These are phyloP conservation scores for Arctostaphylos glauca DNA, from an alignment of 148 eudicot genomes.

Conservation along the genomic window DNA sequence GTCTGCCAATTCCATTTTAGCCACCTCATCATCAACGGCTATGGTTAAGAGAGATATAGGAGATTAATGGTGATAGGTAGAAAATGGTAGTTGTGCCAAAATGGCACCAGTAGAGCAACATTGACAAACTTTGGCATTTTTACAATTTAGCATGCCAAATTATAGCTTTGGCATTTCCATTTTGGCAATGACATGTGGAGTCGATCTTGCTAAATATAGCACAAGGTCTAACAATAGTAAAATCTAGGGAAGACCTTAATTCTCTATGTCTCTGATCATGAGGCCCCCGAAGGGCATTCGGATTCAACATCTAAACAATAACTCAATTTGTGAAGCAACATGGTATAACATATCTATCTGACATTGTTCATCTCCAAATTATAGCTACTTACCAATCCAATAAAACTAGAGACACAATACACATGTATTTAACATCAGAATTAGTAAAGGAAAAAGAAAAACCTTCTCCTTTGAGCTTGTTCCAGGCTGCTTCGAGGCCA, in stretches of 20 bases:
- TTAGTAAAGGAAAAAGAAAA: slow-evolving; percentile 2
- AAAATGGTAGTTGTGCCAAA: neutral
- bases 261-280: neutral
- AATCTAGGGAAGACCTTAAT: neutral
- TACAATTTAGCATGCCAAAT: neutral
- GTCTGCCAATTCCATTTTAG: neutral
- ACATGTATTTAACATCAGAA: slow-evolving; percentile 1
- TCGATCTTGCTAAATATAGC: neutral
- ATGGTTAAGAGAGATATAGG: neutral
- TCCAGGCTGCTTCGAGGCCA: slow-evolving; percentile 96
- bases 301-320: neutral
- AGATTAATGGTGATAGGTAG: neutral
- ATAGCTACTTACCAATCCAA: neutral
- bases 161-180: neutral
- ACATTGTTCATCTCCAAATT: neutral
- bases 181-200: neutral
- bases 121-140: neutral
- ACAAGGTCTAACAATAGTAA: neutral
- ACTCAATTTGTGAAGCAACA: neutral
- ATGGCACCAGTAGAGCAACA: neutral
- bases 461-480: slow-evolving; percentile 95
- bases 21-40: neutral
- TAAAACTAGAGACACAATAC: neutral
- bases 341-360: neutral
- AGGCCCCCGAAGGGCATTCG: neutral